These are phyloP conservation scores for Aspergillus jensenii DNA, from an alignment of 2,329 filamentous ascomycete species.

Conservation along the genomic window DNA sequence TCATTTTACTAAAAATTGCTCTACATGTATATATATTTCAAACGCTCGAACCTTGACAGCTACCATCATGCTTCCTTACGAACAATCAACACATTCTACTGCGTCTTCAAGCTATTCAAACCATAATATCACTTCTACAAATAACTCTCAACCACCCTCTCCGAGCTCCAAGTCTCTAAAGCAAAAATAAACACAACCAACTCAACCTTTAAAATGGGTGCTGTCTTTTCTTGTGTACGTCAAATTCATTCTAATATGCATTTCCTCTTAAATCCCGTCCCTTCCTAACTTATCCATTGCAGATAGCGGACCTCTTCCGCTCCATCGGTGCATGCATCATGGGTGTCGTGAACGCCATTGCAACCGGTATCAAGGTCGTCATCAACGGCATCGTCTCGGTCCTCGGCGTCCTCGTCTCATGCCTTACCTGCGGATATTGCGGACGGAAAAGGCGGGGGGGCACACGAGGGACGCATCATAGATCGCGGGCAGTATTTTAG, in stretches of 20 bases:
- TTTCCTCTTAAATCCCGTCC: slow-evolving; percentile 13
- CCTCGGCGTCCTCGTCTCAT: slow-evolving; percentile 66
- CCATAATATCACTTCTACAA: slow-evolving; percentile 3
- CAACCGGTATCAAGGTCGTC: slow-evolving; percentile 63
- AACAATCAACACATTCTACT: slow-evolving; percentile 27
- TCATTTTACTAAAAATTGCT: neutral
- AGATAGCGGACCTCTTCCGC: slow-evolving; percentile 61
- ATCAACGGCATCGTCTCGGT: slow-evolving; percentile 66
- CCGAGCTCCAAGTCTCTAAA: slow-evolving; percentile 11
- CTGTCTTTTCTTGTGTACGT: slow-evolving; percentile 80
- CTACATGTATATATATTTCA: slow-evolving; percentile 12
- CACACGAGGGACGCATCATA: slow-evolving; percentile 13
- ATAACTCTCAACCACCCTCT: slow-evolving; percentile 5
- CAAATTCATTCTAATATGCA: neutral
- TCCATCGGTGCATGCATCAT: slow-evolving; percentile 68
- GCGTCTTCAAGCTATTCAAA: slow-evolving; percentile 29
- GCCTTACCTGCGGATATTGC: slow-evolving; percentile 53
- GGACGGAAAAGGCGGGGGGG: slow-evolving; percentile 27
- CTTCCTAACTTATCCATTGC: slow-evolving; percentile 14
- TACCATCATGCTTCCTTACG: slow-evolving; percentile 28
- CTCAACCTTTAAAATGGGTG: slow-evolving; percentile 65
- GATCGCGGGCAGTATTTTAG: slow-evolving; percentile 3
- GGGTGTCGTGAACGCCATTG: slow-evolving; percentile 68
- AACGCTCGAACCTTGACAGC: neutral
- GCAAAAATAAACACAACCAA: slow-evolving; percentile 11